These are phyloP conservation scores for Aspergillus asperescens DNA, from an alignment of 495 filamentous ascomycete genomes.

Conservation along the genomic window DNA sequence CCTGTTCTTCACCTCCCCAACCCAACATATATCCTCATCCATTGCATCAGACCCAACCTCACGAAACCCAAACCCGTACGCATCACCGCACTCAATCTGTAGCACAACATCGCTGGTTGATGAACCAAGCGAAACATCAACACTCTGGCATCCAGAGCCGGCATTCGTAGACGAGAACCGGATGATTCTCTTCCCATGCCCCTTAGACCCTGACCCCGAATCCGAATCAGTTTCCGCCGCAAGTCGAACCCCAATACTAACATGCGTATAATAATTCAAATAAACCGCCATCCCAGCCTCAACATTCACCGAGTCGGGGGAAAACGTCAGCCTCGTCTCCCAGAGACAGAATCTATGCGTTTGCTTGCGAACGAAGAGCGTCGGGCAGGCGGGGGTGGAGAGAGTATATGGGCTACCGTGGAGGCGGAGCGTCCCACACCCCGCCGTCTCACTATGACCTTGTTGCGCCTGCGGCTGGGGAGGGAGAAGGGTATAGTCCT, in stretches of 20 bases:
- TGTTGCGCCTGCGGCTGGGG: not conserved
- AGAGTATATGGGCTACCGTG: conserved; percentile 41
- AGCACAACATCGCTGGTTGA: conserved; percentile 16
- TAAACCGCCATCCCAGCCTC: conserved; percentile 41
- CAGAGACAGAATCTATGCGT: conserved; percentile 30
- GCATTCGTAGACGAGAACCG: conserved; percentile 19
- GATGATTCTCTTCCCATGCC: conserved; percentile 13
- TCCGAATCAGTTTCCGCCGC: not conserved
- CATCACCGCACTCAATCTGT: conserved; percentile 26
- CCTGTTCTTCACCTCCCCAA: conserved; percentile 24
- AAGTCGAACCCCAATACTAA: conserved; percentile 31
- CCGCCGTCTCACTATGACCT: not conserved
- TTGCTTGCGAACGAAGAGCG: conserved; percentile 43
- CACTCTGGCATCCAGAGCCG: conserved; percentile 2
- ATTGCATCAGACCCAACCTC: conserved; percentile 12
- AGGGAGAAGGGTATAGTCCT: conserved; percentile 27
- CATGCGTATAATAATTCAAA: conserved; percentile 40
- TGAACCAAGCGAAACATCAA: conserved; percentile 12
- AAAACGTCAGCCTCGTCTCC: conserved; percentile 32
- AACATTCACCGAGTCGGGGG: conserved; percentile 21
- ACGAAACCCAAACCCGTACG: conserved; percentile 28
- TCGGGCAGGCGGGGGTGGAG: conserved; percentile 35
- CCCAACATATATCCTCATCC: conserved; percentile 13
- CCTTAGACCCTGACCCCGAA: not conserved
- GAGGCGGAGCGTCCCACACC: conserved; percentile 27